Base-by-base conservation (phyloP, 441 rosid genomes). In the Capsella rubella region DNA sequence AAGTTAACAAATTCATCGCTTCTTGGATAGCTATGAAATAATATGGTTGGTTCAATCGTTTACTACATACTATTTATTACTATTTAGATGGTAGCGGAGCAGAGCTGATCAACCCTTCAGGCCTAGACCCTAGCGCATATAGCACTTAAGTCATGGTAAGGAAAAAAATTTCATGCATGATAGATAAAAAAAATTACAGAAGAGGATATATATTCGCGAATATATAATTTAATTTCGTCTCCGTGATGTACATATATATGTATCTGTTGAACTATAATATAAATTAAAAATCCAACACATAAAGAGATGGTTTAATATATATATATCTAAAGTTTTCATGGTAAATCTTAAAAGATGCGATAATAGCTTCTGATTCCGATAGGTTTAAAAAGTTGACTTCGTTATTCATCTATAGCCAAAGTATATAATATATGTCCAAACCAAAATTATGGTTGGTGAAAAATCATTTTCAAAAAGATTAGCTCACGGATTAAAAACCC, bases 401-500 rank as follows among this genome's bases (percentile, higher is more conserved):
- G 13, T 55, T 54, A 54, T 25, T 25, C n/a, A 55, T 8, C 40
- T 34, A 21, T 21, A 57, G 42, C 62, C 8, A 16, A 1, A 16
- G 63, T 9, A 57, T 21, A 21, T 21, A 21, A 57, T 21, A 21
- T 21, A 21, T 21, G 25, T 55, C 28, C 43, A 57, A 37, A 57
- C 43, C 42, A 64, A 47, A 47, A 31, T 6, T 31, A 11, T 46
- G 56, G 31, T 64, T 50, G 55, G 32, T 51, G 55, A 21, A 51
- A 51, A 51, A 51, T 25, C 31, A 25, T 9, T 51, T 51, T 25
- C 8, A 9, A 10, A 4, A 10, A 21, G 4, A 21, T 21, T 1
- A 50, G 54, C 52, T 47, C 16, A 49, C 52, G 7, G 55, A 51
- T 25, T 51, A 51, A 51, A 51, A 51, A 51, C 31, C 55, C 54